Evolutionary conservation across 805 yeast genomes (phyloP).

Genomic region (Wickerhamomyces bisporus): DNA sequence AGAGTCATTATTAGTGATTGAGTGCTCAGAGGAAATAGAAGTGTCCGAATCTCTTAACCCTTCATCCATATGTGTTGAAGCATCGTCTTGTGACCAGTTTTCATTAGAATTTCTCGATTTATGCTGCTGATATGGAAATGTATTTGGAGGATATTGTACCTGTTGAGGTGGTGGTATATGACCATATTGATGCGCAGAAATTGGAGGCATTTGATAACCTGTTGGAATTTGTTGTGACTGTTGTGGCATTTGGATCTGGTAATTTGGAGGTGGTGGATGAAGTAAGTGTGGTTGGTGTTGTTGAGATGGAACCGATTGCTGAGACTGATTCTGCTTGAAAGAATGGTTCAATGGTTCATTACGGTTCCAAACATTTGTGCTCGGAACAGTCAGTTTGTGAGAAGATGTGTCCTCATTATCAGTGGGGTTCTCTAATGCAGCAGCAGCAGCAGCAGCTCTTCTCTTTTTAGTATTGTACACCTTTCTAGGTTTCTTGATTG

Average conservation of each 20-base stretch:
- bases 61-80: conserved; percentile 25
- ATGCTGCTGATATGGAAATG: conserved; percentile 19
- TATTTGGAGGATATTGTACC: conserved; percentile 21
- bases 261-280: conserved; percentile 6
- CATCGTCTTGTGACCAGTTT: conserved; percentile 30
- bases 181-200: conserved; percentile 17
- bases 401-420: not conserved
- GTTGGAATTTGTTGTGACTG: conserved; percentile 16
- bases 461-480: conserved; percentile 20
- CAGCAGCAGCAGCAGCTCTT: conserved; percentile 23
- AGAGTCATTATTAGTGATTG: conserved; percentile 9
- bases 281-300: not conserved
- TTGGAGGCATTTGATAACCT: conserved; percentile 8
- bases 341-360: not conserved
- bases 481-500: conserved; percentile 19
- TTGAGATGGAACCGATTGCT: conserved; percentile 8
- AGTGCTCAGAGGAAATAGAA: conserved; percentile 36
- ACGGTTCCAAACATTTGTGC: not conserved
- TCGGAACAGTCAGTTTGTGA: not conserved
- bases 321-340: too few relatives aligned
- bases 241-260: conserved; percentile 14
- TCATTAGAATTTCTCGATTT: conserved; percentile 22
- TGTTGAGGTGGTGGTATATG: conserved; percentile 22
- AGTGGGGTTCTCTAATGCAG: conserved; percentile 8
- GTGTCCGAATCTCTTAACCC: conserved; percentile 34